Percentiles rank a stretch among this genome's conserved stretches.
Conservation (phyloP, 768 basidiomycete species). For the Fibroporia radiculosa region DNA sequence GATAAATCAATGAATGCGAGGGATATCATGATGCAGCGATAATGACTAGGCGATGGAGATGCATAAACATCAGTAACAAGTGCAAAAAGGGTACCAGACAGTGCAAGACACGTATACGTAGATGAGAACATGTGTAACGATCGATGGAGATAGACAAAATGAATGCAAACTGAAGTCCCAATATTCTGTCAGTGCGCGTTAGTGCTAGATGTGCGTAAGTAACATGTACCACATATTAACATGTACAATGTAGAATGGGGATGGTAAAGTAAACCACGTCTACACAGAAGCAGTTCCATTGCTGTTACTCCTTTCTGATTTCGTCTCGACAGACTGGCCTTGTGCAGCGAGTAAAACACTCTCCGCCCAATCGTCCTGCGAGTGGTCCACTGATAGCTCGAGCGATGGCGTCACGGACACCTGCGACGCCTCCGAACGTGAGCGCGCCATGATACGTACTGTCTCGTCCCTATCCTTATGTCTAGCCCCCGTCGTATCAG, state of each 20-base stretch:
- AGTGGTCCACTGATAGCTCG: conserved; percentile 30
- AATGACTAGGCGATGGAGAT: neutral
- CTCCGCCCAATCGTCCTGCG: conserved; percentile 62
- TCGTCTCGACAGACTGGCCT: no score
- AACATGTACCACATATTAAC: no score
- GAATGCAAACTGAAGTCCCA: neutral
- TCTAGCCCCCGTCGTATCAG: conserved; percentile 2
- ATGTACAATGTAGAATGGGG: no score
- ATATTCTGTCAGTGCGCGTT: neutral
- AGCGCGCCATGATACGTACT: conserved; percentile 4
- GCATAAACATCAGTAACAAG: neutral
- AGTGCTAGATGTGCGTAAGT: no score
- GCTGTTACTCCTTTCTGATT: no score
- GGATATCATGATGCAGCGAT: neutral
- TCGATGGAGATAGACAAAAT: neutral
- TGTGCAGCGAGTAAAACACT: conserved; percentile 60
- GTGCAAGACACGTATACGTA: neutral
- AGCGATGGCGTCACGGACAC: conserved; percentile 43
- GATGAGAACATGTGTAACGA: neutral
- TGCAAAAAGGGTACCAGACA: neutral
- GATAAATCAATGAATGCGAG: no score
- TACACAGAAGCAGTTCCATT: no score
- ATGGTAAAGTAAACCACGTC: no score
- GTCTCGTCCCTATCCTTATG: neutral
- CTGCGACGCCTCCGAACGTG: conserved; percentile 11